phyloP scores from a whole-genome alignment of 2,329 filamentous ascomycete species.

The Penicillium sp. region DNA sequence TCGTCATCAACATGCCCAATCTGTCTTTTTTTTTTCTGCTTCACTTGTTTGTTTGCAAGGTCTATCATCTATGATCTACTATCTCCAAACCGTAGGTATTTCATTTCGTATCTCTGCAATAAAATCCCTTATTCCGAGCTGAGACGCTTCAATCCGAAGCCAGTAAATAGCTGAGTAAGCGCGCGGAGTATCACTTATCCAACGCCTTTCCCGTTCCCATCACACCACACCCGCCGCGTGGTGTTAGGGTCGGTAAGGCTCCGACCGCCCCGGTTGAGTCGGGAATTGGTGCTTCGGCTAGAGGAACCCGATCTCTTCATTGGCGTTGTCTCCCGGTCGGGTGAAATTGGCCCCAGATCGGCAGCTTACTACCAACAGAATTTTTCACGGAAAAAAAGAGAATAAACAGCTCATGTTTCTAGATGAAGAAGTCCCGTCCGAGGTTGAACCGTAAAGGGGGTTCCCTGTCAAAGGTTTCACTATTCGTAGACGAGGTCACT shows the following conservation, averaged over 20 bases:
- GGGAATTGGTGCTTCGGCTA: not conserved
- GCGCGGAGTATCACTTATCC: constrained; percentile 11
- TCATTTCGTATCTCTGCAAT: not conserved
- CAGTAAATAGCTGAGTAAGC: constrained; percentile 3
- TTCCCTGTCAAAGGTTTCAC: not conserved
- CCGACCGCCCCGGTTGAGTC: not conserved
- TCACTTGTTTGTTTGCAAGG: not conserved
- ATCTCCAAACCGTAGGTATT: not conserved
- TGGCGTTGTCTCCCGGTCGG: not conserved
- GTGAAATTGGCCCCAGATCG: not conserved
- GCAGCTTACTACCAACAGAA: not conserved
- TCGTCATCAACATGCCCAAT: not conserved
- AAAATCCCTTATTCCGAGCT: not conserved
- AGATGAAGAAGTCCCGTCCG: not conserved
- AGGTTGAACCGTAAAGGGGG: not conserved
- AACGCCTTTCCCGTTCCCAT: not conserved
- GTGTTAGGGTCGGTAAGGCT: not conserved
- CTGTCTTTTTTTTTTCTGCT: not conserved
- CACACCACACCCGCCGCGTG: not conserved
- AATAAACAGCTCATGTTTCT: not conserved
- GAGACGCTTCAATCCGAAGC: too few relatives aligned
- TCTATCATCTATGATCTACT: not conserved
- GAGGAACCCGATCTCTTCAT: not conserved
- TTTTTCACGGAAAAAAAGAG: not conserved
- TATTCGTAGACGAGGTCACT: not conserved